Percentiles rank a stretch among this genome's conserved stretches.
phyloP scores from a whole-genome alignment of 2,329 filamentous ascomycete genomes.

The Aureobasidium sp. region DNA sequence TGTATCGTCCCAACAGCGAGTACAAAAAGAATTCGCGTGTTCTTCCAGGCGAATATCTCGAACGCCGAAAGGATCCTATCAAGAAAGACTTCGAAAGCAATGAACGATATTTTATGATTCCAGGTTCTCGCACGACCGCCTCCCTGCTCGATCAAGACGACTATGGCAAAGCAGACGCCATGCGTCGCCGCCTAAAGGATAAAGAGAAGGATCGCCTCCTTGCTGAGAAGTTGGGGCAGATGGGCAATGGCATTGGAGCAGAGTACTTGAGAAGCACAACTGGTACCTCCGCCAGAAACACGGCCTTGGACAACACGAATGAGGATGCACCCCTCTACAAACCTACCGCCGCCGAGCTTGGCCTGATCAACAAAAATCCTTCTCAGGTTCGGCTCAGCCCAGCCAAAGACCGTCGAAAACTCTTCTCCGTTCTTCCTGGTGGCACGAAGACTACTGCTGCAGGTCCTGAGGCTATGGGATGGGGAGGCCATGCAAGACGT shows the following conservation, averaged over 20 bases:
- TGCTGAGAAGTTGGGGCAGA: constrained; percentile 56
- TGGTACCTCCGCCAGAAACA: constrained; percentile 12
- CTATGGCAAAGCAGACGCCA: constrained; percentile 37
- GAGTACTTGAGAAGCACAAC: constrained; percentile 55
- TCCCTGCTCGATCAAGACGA: constrained; percentile 59
- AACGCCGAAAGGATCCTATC: neutral
- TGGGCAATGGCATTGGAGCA: constrained; percentile 57
- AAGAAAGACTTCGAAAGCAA: constrained; percentile 28
- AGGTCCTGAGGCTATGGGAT: constrained; percentile 35
- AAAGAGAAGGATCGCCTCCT: constrained; percentile 67
- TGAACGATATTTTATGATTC: constrained; percentile 19
- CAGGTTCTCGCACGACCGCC: constrained; percentile 41
- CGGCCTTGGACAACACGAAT: constrained; percentile 7
- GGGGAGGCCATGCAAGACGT: constrained; percentile 38
- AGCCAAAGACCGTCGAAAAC: constrained; percentile 34
- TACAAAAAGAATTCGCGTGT: constrained; percentile 11
- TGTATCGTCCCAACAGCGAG: constrained; percentile 29
- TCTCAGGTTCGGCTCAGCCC: constrained; percentile 34
- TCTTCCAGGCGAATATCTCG: neutral
- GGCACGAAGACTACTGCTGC: constrained; percentile 26
- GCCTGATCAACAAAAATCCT: constrained; percentile 38
- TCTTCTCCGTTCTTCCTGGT: constrained; percentile 25
- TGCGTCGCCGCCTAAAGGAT: constrained; percentile 43
- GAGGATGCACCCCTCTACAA: constrained; percentile 17
- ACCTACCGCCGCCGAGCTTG: constrained; percentile 29